phyloP scores from a whole-genome alignment of 345 rosid species.

The Reutealis trisperma region DNA sequence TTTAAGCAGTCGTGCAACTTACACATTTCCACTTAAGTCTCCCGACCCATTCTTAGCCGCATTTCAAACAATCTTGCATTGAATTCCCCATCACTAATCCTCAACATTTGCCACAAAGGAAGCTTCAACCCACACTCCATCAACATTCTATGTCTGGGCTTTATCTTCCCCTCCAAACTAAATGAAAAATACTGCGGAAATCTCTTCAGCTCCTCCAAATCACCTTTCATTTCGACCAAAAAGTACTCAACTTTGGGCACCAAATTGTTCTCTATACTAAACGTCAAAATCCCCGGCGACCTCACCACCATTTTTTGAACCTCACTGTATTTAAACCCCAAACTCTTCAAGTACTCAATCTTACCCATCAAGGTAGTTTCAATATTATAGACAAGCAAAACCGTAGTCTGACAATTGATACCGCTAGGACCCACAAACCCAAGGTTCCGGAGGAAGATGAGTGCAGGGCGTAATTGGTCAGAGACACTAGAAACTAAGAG shows the following conservation, averaged over 20 bases:
- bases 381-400: conserved; percentile 65
- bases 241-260: conserved; percentile 68
- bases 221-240: conserved; percentile 58
- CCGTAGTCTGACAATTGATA: conserved; percentile 51
- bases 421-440: conserved; percentile 55
- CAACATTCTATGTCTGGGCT: conserved; percentile 70
- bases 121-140: conserved; percentile 52
- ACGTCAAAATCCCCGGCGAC: conserved; percentile 72
- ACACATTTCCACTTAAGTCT: conserved; percentile 18
- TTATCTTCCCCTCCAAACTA: conserved; percentile 86
- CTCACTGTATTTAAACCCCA: conserved; percentile 52
- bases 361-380: conserved; percentile 61
- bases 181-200: conserved; percentile 92
- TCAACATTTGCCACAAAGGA: conserved; percentile 74
- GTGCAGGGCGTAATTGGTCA: conserved; percentile 60
- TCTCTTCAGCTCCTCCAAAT: conserved; percentile 56
- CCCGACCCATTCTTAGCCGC: conserved; percentile 40
- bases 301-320: conserved; percentile 71
- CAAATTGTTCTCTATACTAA: conserved; percentile 67
- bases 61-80: conserved; percentile 53
- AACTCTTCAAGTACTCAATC: conserved; percentile 47
- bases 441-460: conserved; percentile 47
- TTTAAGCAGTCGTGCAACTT: conserved; percentile 4
- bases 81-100: conserved; percentile 80
- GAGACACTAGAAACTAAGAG: conserved; percentile 52